Conservation (phyloP, 2,329 filamentous ascomycete species). For the Akanthomyces dipterigenus region DNA sequence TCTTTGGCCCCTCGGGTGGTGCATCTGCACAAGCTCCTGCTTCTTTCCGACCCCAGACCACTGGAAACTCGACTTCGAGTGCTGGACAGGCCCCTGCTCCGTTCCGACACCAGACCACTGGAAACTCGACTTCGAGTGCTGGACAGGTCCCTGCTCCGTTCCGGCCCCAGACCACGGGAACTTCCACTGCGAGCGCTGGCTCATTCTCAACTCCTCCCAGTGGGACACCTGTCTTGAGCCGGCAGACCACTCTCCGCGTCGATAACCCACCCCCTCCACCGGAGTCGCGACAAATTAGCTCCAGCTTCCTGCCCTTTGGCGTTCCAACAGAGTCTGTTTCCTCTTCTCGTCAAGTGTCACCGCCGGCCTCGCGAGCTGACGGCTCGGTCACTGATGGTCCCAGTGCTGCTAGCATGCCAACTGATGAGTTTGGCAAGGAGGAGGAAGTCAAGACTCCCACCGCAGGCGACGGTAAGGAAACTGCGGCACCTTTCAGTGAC, state of each 20-base stretch:
- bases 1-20: conserved; percentile 61
- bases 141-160: conserved; percentile 33
- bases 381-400: conserved; percentile 31
- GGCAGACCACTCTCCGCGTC: conserved; percentile 48
- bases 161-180: conserved; percentile 51
- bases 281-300: conserved; percentile 70
- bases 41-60: conserved; percentile 46
- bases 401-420: conserved; percentile 16
- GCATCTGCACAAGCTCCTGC: conserved; percentile 34
- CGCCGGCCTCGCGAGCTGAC: conserved; percentile 53
- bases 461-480: conserved; percentile 1
- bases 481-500: conserved; percentile 40
- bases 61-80: conserved; percentile 50
- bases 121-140: conserved; percentile 45
- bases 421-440: conserved; percentile 17
- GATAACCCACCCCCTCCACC: conserved; percentile 56
- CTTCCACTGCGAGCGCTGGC: conserved; percentile 44
- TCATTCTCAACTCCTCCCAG: conserved; percentile 49
- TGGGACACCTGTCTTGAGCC: conserved; percentile 58
- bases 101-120: conserved; percentile 50
- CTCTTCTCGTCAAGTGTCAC: conserved; percentile 72
- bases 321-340: conserved; percentile 61
- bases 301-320: conserved; percentile 66
- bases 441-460: conserved; percentile 4
- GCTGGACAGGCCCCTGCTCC: conserved; percentile 31